Percentiles rank a stretch among this genome's conserved stretches.
These are phyloP conservation scores for Suillus occidentalis DNA, from an alignment of 768 basidiomycete genomes.

Conservation along the genomic window DNA sequence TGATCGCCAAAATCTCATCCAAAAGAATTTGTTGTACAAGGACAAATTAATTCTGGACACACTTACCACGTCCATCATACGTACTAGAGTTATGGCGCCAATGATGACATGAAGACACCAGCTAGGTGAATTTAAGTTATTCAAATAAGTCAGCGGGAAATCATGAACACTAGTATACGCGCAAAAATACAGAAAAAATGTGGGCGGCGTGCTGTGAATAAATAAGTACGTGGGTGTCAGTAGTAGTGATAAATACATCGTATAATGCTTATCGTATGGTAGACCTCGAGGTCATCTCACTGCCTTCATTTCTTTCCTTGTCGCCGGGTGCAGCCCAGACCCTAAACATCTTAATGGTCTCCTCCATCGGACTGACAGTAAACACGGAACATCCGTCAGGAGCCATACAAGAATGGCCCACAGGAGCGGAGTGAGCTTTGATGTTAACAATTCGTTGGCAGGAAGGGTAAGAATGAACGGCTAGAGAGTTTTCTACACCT, in stretches of 20 bases:
- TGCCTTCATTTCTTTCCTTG: conserved; percentile 18
- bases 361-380: conserved; percentile 62
- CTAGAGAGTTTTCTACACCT: conserved; percentile 40
- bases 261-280: conserved; percentile 24
- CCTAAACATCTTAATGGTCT: conserved; percentile 74
- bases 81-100: neutral
- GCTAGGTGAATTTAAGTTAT: no score
- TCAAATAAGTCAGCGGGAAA: neutral
- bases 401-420: conserved; percentile 62
- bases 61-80: neutral
- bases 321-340: conserved; percentile 48
- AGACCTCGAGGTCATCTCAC: conserved; percentile 24
- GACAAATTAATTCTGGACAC: no score
- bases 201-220: conserved; percentile 2
- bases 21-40: neutral
- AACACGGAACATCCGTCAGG: conserved; percentile 64
- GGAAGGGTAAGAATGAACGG: conserved; percentile 55
- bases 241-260: conserved; percentile 5
- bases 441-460: conserved; percentile 52
- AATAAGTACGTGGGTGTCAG: conserved; percentile 13
- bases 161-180: conserved; percentile 2
- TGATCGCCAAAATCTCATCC: neutral
- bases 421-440: conserved; percentile 52
- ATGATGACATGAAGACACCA: no score
- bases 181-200: conserved; percentile 1